Base-by-base conservation (phyloP, 805 yeast genomes). In the Starmerella khaoyaiensis region DNA sequence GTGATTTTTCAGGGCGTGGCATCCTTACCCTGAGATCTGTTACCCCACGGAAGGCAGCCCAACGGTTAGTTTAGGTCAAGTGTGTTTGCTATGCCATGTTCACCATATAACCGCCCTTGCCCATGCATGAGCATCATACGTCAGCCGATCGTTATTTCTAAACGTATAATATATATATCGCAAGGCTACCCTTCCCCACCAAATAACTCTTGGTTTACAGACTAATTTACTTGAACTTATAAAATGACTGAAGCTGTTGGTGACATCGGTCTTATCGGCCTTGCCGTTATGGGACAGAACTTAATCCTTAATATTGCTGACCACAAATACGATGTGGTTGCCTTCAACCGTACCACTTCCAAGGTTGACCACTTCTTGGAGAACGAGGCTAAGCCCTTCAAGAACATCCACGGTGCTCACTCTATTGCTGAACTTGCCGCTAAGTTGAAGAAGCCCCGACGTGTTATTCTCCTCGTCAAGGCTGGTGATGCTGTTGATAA, bases 261-360 rank as follows among this genome's bases (percentile, higher is more conserved):
- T 72, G 98, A 87, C 77, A 76, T 87, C 64, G 98, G 96, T 66
- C 81, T 87, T 63, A 86, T 90, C 60, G 98, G 98, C 63, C 74
- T 87, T 74, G 98, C 98, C 79, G 98, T 87, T 53, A 87, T 87
- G 98, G 98, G 98, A 67, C 61, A 63, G 72, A 87, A 87, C 75
- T 71, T 87, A 73, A 83, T 87, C 62, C 73, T 87, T 52, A 87
- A 87, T 67, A 93, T 93, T 58, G 98, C 98, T 53, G 98, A 87
- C 72, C 93, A 87, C 69, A 96, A 96, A 42, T 87, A 74, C 72
- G 83, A 94, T 50, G 97, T 90, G 56, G 94, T 83, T 58, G 96
- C 96, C 46, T 90, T 73, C 79, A 87, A 87, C 90, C 83, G 98
- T 76, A 90, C 97, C 44, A 82, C 77, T 45, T 65, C 94, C 37